Base-by-base conservation (phyloP, 805 yeast genomes). In the Wickerhamomyces rabaulensis region DNA sequence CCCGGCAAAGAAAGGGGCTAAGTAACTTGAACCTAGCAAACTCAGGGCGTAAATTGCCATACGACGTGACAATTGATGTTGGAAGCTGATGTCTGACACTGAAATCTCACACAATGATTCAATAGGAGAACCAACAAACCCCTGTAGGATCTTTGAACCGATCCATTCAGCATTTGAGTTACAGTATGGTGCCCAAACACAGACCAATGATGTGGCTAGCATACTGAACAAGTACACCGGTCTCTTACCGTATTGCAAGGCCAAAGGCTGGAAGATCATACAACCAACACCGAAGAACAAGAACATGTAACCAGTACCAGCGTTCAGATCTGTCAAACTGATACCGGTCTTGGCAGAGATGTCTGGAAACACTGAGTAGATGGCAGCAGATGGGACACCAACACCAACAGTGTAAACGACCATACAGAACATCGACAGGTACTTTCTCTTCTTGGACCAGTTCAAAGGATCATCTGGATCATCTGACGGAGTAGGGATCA, bases 401-500 rank as follows among this genome's bases (percentile, higher is more conserved):
- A 73, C 70, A 29, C 72, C 69, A 43, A 68, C 67, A 6, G 72
- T 68, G 52, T 71, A 75, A 5, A 73, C 66, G 27, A 70, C 61
- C 48, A 71, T 60, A 53, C 79, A 74, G 41, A 73, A 64, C 43
- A 76, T 64, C 39, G 74, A 71, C 29, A 75, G 39, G 62, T 66
- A 61, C 55, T 81, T 81, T 42, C 85, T 69, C 35, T 57, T 51
- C 20, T 55, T 61, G 1, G 76, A 45, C 89, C 89, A 84, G 55
- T 80, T 81, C 46, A 84, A 65, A 1, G 89, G 89, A 56, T 84
- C 90, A 53, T 82, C 78, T 8, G 87, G 85, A 50, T 82, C 81
- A 43, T 74, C 78, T 0, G 84, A 74, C 2, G 90, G 90, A 9
- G 78, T 77, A 26, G 90, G 89, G 40, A 79, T 74, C 39, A 82